phyloP scores from a whole-genome alignment of 2,329 filamentous ascomycete genomes.

The Pseudogymnoascus sp. region DNA sequence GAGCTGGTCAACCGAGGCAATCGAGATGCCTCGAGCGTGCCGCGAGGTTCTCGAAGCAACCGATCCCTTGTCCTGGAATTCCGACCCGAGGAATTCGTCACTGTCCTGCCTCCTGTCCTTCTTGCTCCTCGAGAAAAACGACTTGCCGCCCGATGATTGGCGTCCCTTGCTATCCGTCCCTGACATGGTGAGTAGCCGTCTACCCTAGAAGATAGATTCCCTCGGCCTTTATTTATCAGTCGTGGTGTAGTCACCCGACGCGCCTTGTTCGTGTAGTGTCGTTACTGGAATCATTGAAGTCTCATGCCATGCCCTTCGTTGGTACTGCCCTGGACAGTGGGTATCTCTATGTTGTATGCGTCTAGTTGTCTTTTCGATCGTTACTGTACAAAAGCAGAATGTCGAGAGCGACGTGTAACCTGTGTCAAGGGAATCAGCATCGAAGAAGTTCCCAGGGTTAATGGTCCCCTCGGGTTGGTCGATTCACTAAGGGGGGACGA shows the following conservation, averaged over 20 bases:
- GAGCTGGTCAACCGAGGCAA: constrained; percentile 63
- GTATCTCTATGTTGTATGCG: background rate
- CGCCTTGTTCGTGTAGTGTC: background rate
- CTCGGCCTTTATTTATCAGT: background rate
- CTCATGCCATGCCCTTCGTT: background rate
- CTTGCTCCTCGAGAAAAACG: constrained; percentile 85
- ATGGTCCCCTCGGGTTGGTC: background rate
- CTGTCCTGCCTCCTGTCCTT: constrained; percentile 64
- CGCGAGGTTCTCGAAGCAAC: constrained; percentile 64
- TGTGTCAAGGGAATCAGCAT: background rate
- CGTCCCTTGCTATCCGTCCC: constrained; percentile 65
- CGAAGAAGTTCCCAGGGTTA: background rate
- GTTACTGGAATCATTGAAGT: background rate
- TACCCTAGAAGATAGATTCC: background rate
- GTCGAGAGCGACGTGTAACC: background rate
- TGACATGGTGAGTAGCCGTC: constrained; percentile 39
- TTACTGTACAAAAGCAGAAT: background rate
- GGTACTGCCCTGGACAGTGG: background rate
- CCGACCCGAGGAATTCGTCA: constrained; percentile 49
- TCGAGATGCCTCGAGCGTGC: constrained; percentile 66
- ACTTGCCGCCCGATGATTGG: constrained; percentile 69
- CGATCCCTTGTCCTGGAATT: constrained; percentile 55
- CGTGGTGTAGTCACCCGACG: background rate
- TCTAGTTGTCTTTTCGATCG: background rate
- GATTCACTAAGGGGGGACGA: background rate